Percentiles rank a stretch among this genome's conserved stretches.
phyloP scores from a whole-genome alignment of 140 eudicot genomes.

The Ambrosia hybrid region DNA sequence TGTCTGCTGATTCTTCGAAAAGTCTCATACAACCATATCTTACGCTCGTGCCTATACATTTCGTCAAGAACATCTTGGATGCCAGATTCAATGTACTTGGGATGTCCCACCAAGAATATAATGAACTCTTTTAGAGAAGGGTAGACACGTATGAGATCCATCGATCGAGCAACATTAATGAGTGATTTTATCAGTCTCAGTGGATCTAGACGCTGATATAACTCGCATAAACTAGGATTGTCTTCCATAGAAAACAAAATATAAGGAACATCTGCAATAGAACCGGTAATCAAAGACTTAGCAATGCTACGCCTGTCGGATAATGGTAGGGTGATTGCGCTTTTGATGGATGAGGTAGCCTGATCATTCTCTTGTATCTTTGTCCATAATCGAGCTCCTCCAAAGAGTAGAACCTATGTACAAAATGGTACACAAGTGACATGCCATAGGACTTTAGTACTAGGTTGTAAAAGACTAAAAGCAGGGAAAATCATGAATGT shows the following conservation, averaged over 20 bases:
- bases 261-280: constrained; percentile 3
- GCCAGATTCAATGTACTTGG: not conserved
- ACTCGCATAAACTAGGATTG: not conserved
- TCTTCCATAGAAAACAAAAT: constrained; percentile 8
- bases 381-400: not conserved
- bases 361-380: not conserved
- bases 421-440: too few relatives aligned
- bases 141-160: not conserved
- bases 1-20: not conserved
- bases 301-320: not conserved
- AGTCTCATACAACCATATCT: not conserved
- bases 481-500: too few relatives aligned
- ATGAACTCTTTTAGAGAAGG: not conserved
- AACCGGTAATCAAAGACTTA: not conserved
- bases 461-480: too few relatives aligned
- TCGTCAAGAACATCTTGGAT: not conserved
- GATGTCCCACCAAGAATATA: constrained; percentile 1
- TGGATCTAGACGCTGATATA: not conserved
- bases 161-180: not conserved
- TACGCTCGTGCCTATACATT: not conserved
- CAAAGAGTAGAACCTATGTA: not conserved
- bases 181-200: not conserved
- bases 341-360: not conserved
- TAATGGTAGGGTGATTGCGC: not conserved
- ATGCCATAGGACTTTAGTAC: not conserved